Base-by-base conservation (phyloP, 2,329 filamentous ascomycete species). In the Diaporthe citrichinensis region DNA sequence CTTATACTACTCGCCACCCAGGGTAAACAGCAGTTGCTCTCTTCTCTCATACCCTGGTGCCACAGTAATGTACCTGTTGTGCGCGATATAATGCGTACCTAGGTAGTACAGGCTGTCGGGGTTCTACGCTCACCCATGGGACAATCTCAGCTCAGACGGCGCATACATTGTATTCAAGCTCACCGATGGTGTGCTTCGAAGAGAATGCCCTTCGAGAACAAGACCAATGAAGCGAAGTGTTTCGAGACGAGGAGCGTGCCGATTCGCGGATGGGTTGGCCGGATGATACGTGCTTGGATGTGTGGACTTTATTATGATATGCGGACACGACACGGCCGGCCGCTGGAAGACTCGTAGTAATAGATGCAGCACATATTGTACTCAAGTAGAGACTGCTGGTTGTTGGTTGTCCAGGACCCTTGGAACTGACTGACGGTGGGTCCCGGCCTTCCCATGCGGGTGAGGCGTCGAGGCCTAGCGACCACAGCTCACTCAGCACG, bases 401-500 rank as follows among this genome's bases (percentile, higher is more conserved):
- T 51, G 23, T n/a, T 53, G 23, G 25, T 25, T 59, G 61, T 49
- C 61, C 31, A 44, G 62, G 28, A 53, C 36, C 58, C 58, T 61
- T 36, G 58, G 58, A 61, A 17, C 14, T 41, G 12, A 31, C 14
- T 8, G 34, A 51, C 15, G 41, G 61, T 34, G 28, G 44, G 44
- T 25, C 62, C 46, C 61, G 28, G 62, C 25, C 44, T 51, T 49
- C 44, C 25, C 44, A 25, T 9, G 10, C 34, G 10, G 59, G 17
- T 23, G 41, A 46, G 36, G n/a, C 20, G 31, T 28, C 15, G n/a
- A 44, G 8, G 25, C 41, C 41, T 25, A 65, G 39, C 59, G 41
- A n/a, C 69, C 41, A 39, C 39, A 58, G 34, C n/a, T 62, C n/a
- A 23, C 55, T 44, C 28, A 59, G 72, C 71, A 76, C 74, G 62